Evolutionary conservation across 805 yeast genomes (phyloP).

Genomic region (Zygosaccharomyces bisporus): DNA sequence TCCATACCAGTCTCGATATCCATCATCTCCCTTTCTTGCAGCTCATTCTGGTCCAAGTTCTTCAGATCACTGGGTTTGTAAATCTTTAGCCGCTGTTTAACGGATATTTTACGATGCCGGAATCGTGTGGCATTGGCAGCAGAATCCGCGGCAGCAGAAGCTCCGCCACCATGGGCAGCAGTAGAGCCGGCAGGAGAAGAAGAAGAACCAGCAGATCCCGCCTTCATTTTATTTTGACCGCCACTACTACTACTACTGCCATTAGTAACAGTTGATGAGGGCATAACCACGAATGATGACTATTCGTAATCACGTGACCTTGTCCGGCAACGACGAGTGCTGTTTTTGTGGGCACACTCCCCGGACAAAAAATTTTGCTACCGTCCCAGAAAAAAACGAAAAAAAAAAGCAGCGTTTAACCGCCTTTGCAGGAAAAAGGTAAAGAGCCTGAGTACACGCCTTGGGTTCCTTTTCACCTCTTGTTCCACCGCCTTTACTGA

Average conservation of each 20-base stretch:
- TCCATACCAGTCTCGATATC: constrained; percentile 97
- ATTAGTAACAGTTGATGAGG: constrained; percentile 13
- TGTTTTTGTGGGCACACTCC: constrained; percentile 1
- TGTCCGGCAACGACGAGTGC: constrained; percentile 4
- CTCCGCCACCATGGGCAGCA: constrained; percentile 7
- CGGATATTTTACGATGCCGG: constrained; percentile 91
- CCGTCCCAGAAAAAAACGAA: constrained; percentile 1
- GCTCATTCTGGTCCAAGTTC: constrained; percentile 55
- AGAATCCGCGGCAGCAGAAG: constrained; percentile 12
- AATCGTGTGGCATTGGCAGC: constrained; percentile 61
- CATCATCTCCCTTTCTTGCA: constrained; percentile 74
- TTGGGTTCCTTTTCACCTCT: not conserved
- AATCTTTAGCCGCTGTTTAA: constrained; percentile 79
- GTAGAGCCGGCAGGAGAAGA: not conserved
- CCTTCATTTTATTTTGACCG: constrained; percentile 7
- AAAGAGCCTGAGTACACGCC: not conserved
- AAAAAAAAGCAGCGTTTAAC: constrained; percentile 1
- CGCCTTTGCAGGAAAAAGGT: not conserved
- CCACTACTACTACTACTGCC: constrained; percentile 9
- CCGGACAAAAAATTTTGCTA: constrained; percentile 11
- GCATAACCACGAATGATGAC: constrained; percentile 9
- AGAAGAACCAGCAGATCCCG: constrained; percentile 7
- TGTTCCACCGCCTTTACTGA: not conserved
- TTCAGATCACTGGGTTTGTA: constrained; percentile 77
- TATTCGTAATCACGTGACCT: not conserved